A percentile compares a stretch with the other conserved stretches of the same genome.
These are phyloP conservation scores for Rhizoclosmatium globosum DNA, from an alignment of 192 early-diverging fungal genomes.

Conservation along the genomic window DNA sequence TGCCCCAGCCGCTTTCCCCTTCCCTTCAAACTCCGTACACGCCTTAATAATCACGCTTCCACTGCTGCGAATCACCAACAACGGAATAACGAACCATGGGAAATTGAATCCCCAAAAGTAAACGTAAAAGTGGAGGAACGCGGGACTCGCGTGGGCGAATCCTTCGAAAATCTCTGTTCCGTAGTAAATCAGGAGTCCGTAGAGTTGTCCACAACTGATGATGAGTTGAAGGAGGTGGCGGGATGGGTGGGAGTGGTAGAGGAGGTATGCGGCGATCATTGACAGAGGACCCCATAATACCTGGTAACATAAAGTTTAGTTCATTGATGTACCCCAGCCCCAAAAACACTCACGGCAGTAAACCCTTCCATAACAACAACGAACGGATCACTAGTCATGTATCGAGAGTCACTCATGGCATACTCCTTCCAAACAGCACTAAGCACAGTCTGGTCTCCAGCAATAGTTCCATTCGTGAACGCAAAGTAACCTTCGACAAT, in stretches of 20 bases:
- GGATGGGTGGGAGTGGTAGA: conserved; percentile 35
- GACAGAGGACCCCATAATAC: conserved; percentile 55
- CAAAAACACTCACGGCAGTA: conserved; percentile 70
- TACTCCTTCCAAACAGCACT: conserved; percentile 94
- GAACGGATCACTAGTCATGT: conserved; percentile 83
- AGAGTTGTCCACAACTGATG: conserved; percentile 72
- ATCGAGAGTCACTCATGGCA: conserved; percentile 85
- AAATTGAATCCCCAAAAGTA: conserved; percentile 89
- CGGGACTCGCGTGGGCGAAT: conserved; percentile 71
- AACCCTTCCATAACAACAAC: conserved; percentile 87
- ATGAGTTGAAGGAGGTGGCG: conserved; percentile 64
- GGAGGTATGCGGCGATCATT: conserved; percentile 49
- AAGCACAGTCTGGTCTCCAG: conserved; percentile 68
- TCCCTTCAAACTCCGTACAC: not conserved
- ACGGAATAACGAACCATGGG: conserved; percentile 84
- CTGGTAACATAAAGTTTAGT: conserved; percentile 28
- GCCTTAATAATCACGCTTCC: conserved; percentile 41
- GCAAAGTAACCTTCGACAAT: conserved; percentile 90
- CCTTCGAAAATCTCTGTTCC: conserved; percentile 63
- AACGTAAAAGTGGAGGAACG: conserved; percentile 86
- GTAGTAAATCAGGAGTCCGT: conserved; percentile 87
- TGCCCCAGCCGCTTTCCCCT: too few relatives aligned
- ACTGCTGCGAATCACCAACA: conserved; percentile 50
- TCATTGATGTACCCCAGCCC: not conserved
- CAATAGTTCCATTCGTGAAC: conserved; percentile 70